phyloP scores from a whole-genome alignment of 257 asterid species.

The Buddleja alternifolia region DNA sequence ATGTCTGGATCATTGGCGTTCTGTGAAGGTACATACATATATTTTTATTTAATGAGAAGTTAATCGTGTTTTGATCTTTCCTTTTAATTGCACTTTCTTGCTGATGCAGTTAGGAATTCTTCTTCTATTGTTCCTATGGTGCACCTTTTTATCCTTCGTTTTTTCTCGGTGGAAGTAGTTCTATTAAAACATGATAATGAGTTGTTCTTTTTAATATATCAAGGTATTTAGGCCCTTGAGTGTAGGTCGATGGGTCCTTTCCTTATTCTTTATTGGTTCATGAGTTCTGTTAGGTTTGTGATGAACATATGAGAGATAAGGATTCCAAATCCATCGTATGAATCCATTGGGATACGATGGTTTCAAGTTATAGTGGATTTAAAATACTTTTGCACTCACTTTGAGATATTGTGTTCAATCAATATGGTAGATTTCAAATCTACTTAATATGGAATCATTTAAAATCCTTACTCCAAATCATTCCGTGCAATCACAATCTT shows the following conservation, averaged over 20 bases:
- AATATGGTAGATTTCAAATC: too few relatives aligned
- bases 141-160: background rate
- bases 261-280: slow-evolving; percentile 18
- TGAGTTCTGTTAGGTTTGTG: too few relatives aligned
- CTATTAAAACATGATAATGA: background rate
- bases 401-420: too few relatives aligned
- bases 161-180: background rate
- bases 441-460: too few relatives aligned
- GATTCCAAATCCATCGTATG: too few relatives aligned
- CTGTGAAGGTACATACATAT: slow-evolving; percentile 69
- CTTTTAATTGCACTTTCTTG: slow-evolving; percentile 15
- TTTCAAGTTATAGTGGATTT: too few relatives aligned
- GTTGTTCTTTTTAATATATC: slow-evolving; percentile 17
- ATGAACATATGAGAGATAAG: too few relatives aligned
- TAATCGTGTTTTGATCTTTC: background rate
- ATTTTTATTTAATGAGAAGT: background rate
- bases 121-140: background rate
- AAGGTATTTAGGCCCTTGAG: background rate
- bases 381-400: too few relatives aligned
- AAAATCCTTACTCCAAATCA: too few relatives aligned
- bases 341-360: too few relatives aligned
- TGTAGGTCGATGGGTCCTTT: background rate
- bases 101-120: slow-evolving; percentile 8
- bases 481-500: too few relatives aligned
- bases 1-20: slow-evolving; percentile 97